These are phyloP conservation scores for Penicillium sp. DNA, from an alignment of 2,329 filamentous ascomycete genomes.

Conservation along the genomic window DNA sequence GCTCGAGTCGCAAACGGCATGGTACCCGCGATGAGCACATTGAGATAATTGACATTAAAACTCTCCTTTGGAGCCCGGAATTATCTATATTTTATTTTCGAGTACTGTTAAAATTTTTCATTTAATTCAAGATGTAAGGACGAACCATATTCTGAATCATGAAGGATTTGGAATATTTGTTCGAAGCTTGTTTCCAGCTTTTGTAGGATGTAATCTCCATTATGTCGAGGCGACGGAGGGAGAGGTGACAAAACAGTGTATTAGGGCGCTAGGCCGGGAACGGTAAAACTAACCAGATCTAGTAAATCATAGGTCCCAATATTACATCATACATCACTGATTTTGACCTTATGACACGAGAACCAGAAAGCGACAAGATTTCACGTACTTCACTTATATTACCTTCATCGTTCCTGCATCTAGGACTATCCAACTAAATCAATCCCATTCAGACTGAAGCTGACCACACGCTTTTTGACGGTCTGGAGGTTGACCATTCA, in stretches of 20 bases:
- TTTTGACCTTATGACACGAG: no score
- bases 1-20: constrained; percentile 35
- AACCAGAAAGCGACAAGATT: no score
- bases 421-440: no score
- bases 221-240: no score
- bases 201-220: constrained; percentile 31
- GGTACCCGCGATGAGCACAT: constrained; percentile 43
- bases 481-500: not conserved
- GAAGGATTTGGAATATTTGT: not conserved
- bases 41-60: constrained; percentile 38
- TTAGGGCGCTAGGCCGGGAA: no score
- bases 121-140: not conserved
- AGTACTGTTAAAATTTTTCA: not conserved
- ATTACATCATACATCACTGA: no score
- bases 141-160: not conserved
- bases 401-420: no score
- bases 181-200: constrained; percentile 11
- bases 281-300: no score
- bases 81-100: not conserved
- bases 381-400: no score
- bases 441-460: not conserved
- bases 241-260: no score
- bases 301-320: no score
- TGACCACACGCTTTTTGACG: not conserved
- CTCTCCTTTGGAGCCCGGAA: constrained; percentile 2